These are phyloP conservation scores for Paxillus rubicundulus DNA, from an alignment of 768 basidiomycete species.

Conservation along the genomic window DNA sequence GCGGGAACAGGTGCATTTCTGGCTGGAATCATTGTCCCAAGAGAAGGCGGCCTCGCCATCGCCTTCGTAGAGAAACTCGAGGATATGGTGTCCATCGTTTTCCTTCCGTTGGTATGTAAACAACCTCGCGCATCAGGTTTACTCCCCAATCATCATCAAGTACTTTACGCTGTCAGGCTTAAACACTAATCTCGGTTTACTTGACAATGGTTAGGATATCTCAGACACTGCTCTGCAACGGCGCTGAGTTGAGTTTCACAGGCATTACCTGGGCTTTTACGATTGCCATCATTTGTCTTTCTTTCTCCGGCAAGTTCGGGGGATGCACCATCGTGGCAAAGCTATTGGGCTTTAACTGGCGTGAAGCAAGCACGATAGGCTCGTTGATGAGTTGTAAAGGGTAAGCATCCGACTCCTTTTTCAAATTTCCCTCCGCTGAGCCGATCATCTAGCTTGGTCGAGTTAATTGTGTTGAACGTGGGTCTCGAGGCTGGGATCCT, in stretches of 20 bases:
- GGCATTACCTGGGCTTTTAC: conserved; percentile 88
- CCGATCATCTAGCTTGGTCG: conserved; percentile 61
- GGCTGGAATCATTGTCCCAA: conserved; percentile 77
- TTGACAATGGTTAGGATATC: conserved; percentile 59
- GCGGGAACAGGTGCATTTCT: conserved; percentile 66
- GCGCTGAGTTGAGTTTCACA: conserved; percentile 20
- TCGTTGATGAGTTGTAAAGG: conserved; percentile 96
- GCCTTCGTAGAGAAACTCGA: conserved; percentile 94
- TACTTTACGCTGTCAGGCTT: conserved; percentile 94
- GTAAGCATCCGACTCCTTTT: conserved; percentile 33
- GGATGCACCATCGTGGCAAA: conserved; percentile 75
- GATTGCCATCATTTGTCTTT: conserved; percentile 70
- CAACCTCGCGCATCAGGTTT: neutral
- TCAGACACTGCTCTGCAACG: neutral
- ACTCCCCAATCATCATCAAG: conserved; percentile 33
- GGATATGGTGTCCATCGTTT: conserved; percentile 88
- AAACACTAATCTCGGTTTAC: conserved; percentile 80
- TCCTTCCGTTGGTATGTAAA: conserved; percentile 69
- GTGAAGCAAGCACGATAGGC: conserved; percentile 83
- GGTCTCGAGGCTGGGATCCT: conserved; percentile 82
- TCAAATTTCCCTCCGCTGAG: neutral
- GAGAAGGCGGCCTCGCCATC: conserved; percentile 84
- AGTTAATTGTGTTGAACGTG: conserved; percentile 94
- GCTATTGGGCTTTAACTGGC: conserved; percentile 67
- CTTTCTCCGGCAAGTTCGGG: conserved; percentile 87